Evolutionary conservation across 2,329 filamentous ascomycete species (phyloP), one percentile per base, ranked within the genome.

Genomic region (Verticillium dahliae): DNA sequence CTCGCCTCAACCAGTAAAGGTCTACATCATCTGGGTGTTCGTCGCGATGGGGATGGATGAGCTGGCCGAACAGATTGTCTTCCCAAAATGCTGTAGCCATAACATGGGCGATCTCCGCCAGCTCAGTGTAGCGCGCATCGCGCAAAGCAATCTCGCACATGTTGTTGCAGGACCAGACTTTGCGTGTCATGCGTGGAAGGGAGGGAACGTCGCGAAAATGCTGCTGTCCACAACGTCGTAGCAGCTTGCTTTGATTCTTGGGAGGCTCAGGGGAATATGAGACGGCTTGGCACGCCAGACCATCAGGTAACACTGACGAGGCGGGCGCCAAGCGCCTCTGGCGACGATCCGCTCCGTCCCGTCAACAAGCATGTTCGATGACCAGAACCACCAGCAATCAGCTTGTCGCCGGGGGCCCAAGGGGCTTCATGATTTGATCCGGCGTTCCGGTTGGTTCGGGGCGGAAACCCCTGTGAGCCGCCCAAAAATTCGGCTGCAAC

Each of bases 31-130:
- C 60, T 0, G 74, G 73, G 41, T 70, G 69, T 34, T 71, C 57
- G 4, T 69, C 60, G 22, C 74, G 73, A 60, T 71, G 65, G 3
- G 74, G 74, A 57, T 75, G 71, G 31, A 76, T 73, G 22, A 73
- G 62, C 2, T 69, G 62, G 22, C 73, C 74, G 38, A 73, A 73
- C 6, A 76, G 56, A 11, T 69, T 68, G 34, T 76, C 73, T 6
- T 75, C 66, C 65, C 68, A 68, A 59, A 76, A 76, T 0, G 73
- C 73, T 15, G 63, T 63, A 5, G 74, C 68, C 60, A 71, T 62
- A 10, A 72, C 62, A 64, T 68, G 65, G 10, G 72, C 69, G 56
- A 74, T 68, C 39, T 65, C 67, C 0, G 67, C 65, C 1, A 73
- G 67, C 34, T 73, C 71, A 22, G 60, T 41, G 60, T 63, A 68